Evolutionary conservation across 371 early-diverging fungal genomes (phyloP).

Genomic region (Syncephalastrum contaminatum): DNA sequence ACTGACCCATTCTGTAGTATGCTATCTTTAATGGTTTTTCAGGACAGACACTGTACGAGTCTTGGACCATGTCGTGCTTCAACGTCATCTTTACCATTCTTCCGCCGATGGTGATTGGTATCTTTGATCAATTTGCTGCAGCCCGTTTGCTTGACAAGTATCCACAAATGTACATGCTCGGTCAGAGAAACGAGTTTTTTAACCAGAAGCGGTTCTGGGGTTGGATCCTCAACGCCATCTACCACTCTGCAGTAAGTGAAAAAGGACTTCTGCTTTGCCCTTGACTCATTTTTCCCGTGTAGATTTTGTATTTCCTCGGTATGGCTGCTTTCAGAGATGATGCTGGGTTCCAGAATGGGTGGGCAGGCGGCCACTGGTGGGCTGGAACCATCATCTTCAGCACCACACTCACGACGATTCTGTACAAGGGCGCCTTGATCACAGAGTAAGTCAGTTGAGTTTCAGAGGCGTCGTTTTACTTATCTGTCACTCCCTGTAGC

Average conservation of each 20-base stretch:
- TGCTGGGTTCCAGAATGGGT: constrained; percentile 58
- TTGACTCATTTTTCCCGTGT: neutral
- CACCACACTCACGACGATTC: constrained; percentile 73
- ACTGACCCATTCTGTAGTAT: constrained; percentile 50
- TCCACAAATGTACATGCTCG: constrained; percentile 95
- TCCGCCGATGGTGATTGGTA: constrained; percentile 88
- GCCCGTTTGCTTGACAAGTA: constrained; percentile 94
- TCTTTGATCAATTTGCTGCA: constrained; percentile 92
- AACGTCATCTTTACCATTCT: constrained; percentile 90
- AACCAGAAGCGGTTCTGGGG: constrained; percentile 93
- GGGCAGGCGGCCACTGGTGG: constrained; percentile 75
- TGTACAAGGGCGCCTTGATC: constrained; percentile 81
- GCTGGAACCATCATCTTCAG: constrained; percentile 74
- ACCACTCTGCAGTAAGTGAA: constrained; percentile 74
- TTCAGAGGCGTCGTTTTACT: neutral
- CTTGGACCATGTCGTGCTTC: constrained; percentile 90
- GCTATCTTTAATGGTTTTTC: constrained; percentile 89
- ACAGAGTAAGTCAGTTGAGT: constrained; percentile 60
- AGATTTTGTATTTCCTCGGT: constrained; percentile 63
- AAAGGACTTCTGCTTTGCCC: neutral
- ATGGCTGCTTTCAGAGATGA: constrained; percentile 64
- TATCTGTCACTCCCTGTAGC: constrained; percentile 21
- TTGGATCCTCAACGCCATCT: constrained; percentile 92
- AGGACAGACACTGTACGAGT: constrained; percentile 91
- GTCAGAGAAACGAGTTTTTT: constrained; percentile 89